Evolutionary conservation across 257 asterid genomes (phyloP).

Genomic region (Nicotiana attenuata): DNA sequence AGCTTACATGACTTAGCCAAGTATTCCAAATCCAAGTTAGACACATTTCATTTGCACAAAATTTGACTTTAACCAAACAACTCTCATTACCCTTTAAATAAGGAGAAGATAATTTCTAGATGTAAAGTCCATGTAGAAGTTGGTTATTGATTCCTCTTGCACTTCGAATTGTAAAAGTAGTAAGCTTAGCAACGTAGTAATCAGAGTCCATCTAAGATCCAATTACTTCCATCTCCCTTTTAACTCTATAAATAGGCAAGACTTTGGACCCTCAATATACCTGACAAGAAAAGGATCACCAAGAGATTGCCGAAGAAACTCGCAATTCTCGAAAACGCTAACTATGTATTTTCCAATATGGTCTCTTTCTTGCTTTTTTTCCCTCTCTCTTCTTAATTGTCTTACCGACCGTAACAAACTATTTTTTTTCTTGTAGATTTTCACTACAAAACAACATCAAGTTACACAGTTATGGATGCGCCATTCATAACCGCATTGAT

Average conservation of each 20-base stretch:
- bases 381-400: background rate
- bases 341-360: background rate
- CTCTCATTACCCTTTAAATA: too few species aligned
- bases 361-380: background rate
- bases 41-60: too few species aligned
- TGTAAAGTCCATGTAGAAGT: too few species aligned
- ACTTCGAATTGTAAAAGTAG: constrained; percentile 4
- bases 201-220: background rate
- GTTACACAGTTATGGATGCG: too few species aligned
- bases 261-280: background rate
- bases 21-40: too few species aligned
- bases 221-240: background rate
- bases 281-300: background rate
- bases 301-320: background rate
- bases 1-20: too few species aligned
- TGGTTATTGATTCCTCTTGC: constrained; percentile 8
- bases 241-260: background rate
- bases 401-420: too few species aligned
- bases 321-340: background rate
- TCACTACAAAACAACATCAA: too few species aligned
- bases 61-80: too few species aligned
- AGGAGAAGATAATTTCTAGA: too few species aligned
- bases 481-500: too few species aligned
- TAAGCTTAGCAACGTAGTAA: background rate
- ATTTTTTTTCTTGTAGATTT: too few species aligned